These are phyloP conservation scores for Emmonsiellopsis sp. DNA, from an alignment of 2,329 filamentous ascomycete genomes.

Conservation along the genomic window DNA sequence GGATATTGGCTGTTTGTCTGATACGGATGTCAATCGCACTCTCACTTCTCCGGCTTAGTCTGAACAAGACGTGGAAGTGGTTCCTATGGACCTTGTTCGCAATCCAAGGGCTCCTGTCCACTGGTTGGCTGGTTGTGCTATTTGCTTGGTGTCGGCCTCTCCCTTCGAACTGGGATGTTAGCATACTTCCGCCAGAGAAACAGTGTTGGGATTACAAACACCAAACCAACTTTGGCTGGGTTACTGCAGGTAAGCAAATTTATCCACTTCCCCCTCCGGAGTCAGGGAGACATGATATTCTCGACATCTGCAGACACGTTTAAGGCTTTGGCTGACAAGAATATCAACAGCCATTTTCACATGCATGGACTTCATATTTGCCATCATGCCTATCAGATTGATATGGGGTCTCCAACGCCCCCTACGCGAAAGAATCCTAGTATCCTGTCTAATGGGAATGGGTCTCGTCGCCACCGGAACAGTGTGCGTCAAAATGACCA, in stretches of 20 bases:
- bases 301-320: too few relatives aligned
- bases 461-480: background rate
- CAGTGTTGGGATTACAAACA: background rate
- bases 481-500: background rate
- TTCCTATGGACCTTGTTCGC: background rate
- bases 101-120: background rate
- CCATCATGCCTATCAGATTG: slow-evolving; percentile 1
- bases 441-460: background rate
- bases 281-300: background rate
- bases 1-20: background rate
- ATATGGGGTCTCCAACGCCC: background rate
- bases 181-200: background rate
- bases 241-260: background rate
- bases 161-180: background rate
- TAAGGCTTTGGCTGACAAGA: too few relatives aligned
- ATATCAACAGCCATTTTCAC: background rate
- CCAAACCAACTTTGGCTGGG: background rate
- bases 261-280: background rate
- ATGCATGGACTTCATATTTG: slow-evolving; percentile 1
- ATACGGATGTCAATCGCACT: background rate
- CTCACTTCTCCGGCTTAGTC: slow-evolving; percentile 1
- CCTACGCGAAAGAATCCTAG: background rate
- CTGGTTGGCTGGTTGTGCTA: background rate
- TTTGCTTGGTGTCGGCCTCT: slow-evolving; percentile 1
- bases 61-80: background rate